These are phyloP conservation scores for Naganishia vaughanmartiniae DNA, from an alignment of 768 basidiomycete genomes.

Conservation along the genomic window DNA sequence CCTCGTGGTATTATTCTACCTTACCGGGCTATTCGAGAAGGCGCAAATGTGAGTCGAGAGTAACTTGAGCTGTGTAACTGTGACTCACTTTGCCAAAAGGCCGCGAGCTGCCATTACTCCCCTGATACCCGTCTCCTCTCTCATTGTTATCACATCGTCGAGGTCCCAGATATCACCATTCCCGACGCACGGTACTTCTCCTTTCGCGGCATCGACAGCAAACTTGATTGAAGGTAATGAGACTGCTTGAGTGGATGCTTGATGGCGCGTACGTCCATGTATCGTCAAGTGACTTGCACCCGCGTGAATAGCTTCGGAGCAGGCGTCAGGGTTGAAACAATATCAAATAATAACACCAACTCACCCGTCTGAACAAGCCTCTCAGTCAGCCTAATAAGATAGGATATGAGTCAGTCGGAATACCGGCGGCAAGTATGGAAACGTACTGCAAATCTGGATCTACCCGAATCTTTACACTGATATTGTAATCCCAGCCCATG, in stretches of 20 bases:
- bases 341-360: background rate
- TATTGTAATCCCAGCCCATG: slow-evolving; percentile 55
- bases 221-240: slow-evolving; percentile 54
- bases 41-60: background rate
- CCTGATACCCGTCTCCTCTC: slow-evolving; percentile 51
- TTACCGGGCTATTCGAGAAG: slow-evolving; percentile 24
- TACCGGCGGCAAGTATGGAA: slow-evolving; percentile 35
- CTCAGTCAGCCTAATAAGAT: slow-evolving; percentile 46
- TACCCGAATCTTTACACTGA: slow-evolving; percentile 57
- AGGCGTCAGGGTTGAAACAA: background rate
- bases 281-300: slow-evolving; percentile 55
- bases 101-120: slow-evolving; percentile 59
- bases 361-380: slow-evolving; percentile 52
- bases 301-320: slow-evolving; percentile 49
- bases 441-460: slow-evolving; percentile 52
- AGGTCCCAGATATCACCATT: slow-evolving; percentile 57
- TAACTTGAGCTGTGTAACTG: background rate
- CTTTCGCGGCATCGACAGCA: slow-evolving; percentile 54
- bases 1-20: background rate
- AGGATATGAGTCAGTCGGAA: slow-evolving; percentile 26
- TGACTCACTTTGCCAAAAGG: slow-evolving; percentile 55
- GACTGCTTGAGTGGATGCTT: slow-evolving; percentile 55
- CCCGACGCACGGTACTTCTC: slow-evolving; percentile 54
- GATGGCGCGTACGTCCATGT: slow-evolving; percentile 57
- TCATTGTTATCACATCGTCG: slow-evolving; percentile 51